phyloP scores from a whole-genome alignment of 495 filamentous ascomycete species.

The Margaritispora aquatica region DNA sequence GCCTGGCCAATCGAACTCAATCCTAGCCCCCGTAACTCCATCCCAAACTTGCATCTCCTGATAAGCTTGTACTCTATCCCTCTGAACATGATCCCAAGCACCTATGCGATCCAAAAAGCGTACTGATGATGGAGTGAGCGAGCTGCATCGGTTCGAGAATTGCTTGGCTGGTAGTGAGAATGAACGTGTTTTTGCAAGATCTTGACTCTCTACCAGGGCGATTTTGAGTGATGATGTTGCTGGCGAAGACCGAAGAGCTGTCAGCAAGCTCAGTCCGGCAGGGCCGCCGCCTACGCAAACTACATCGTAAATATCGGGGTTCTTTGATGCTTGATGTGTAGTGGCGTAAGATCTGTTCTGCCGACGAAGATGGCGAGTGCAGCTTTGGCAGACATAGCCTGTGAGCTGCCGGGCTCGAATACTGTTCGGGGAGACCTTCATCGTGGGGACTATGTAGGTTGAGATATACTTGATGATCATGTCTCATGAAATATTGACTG shows the following conservation, averaged over 20 bases:
- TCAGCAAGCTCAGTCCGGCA: constrained; percentile 80
- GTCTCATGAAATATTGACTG: no score
- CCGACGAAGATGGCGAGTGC: constrained; percentile 31
- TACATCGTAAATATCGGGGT: constrained; percentile 33
- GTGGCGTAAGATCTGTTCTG: constrained; percentile 33
- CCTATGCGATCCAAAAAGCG: constrained; percentile 69
- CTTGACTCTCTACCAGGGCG: constrained; percentile 86
- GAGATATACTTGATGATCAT: no score
- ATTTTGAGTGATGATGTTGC: constrained; percentile 71
- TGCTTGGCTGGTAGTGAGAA: constrained; percentile 59
- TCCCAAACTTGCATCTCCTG: constrained; percentile 97
- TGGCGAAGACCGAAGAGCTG: constrained; percentile 70
- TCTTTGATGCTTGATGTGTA: neutral
- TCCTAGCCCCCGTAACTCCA: constrained; percentile 76
- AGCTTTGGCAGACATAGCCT: constrained; percentile 38
- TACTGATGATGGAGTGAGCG: constrained; percentile 80
- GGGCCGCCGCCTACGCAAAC: constrained; percentile 97
- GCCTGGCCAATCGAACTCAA: constrained; percentile 76
- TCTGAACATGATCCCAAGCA: constrained; percentile 74
- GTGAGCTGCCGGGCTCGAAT: constrained; percentile 2
- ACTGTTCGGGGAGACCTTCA: constrained; percentile 7
- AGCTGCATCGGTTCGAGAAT: constrained; percentile 93
- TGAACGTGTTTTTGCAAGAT: constrained; percentile 57
- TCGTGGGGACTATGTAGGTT: neutral
- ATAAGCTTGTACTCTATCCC: constrained; percentile 72